Evolutionary conservation across 73 alveolate genomes (phyloP), one percentile per base, ranked within the genome.

Genomic region (Paramecium octaurelia): DNA sequence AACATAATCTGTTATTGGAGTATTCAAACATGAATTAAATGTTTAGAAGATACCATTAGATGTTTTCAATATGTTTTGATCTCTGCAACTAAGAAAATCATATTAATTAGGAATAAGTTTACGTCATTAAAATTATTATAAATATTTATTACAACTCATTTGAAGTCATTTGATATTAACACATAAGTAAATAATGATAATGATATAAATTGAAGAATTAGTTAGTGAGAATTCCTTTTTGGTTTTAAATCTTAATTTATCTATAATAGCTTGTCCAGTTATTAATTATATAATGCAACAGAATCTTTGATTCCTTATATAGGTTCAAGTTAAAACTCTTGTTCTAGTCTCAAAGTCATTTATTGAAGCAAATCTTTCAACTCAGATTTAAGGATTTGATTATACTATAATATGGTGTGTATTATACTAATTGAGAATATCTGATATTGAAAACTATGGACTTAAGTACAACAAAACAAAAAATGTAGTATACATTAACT

Each of bases 111-210:
- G 84, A 23, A 31, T 64, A 31, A 14, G 27, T 64, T 64, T 64
- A 64, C 84, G 50, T 64, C 84, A 64, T 64, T 64, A 64, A 64
- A 59, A 14, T 54, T 64, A 64, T 27, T 31, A 64, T 64, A 64
- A 20, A 31, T 64, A 64, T 31, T 64, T 23, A 64, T 64, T 64
- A 34, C 84, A 64, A 31, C 84, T 64, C 84, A 64, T 34, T 64
- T 64, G 84, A 64, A 64, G 84, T 64, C 84, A 64, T 34, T 34
- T 64, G 42, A 27, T 14, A 31, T 23, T 64, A 64, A 64, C 21
- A 64, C 84, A 64, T 64, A 64, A 31, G 84, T 31, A 64, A 64
- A 64, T 64, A 64, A 64, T 64, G 84, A 64, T 34, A 64, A 64
- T 64, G 84, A 64, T 27, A 64, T 64, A 27, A 64, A 27, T 34